Percentiles rank a stretch among this genome's conserved stretches.
Conservation (phyloP, 768 basidiomycete species). For the Panaeolus cyanescens region DNA sequence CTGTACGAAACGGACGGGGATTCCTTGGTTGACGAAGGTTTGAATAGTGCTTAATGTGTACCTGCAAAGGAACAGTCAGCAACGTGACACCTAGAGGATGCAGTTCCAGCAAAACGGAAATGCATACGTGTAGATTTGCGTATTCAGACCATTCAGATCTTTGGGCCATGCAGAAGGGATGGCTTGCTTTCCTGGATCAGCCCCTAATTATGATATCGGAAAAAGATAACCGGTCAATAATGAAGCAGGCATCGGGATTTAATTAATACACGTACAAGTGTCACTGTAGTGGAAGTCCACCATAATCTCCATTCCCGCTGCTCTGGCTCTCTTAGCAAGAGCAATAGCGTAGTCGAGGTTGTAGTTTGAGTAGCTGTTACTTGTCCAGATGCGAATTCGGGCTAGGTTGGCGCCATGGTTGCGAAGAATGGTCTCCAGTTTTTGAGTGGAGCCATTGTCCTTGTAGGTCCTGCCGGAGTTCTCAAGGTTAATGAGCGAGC, state of each 20-base stretch:
- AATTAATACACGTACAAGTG: constrained; percentile 39
- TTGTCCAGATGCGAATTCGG: constrained; percentile 64
- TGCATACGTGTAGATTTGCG: constrained; percentile 53
- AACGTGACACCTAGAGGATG: not conserved
- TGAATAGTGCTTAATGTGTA: constrained; percentile 55
- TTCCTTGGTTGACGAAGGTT: constrained; percentile 54
- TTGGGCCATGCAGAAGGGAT: constrained; percentile 61
- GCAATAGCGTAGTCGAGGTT: constrained; percentile 52
- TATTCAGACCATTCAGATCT: constrained; percentile 50
- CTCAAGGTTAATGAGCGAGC: constrained; percentile 55
- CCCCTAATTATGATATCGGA: constrained; percentile 40
- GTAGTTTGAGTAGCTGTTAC: constrained; percentile 51
- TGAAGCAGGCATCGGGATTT: not conserved
- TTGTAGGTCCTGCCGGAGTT: constrained; percentile 45
- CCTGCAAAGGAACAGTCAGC: constrained; percentile 24
- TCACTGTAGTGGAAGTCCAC: constrained; percentile 68
- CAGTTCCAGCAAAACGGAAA: not conserved
- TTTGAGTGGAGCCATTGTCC: constrained; percentile 35
- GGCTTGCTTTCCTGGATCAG: constrained; percentile 62
- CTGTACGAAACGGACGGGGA: constrained; percentile 53
- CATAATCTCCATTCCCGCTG: constrained; percentile 55
- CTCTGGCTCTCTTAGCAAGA: constrained; percentile 55
- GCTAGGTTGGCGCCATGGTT: constrained; percentile 59
- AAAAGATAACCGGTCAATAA: not conserved
- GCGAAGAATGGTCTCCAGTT: constrained; percentile 55